Conservation (phyloP, 2,329 filamentous ascomycete genomes). For the Teratosphaeriaceae sp. region DNA sequence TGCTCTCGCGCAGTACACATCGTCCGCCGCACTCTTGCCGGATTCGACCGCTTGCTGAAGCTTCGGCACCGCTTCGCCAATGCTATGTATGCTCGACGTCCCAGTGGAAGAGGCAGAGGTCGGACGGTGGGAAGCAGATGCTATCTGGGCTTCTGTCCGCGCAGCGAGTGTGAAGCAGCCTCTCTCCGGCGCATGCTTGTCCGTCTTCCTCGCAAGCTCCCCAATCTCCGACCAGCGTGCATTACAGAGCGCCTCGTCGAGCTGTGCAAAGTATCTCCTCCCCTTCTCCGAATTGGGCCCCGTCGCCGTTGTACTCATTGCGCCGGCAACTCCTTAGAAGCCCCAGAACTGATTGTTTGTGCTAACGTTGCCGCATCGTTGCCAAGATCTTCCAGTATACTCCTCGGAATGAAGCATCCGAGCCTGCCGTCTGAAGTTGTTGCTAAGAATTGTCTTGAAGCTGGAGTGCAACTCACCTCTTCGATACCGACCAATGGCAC, state of each 20-base stretch:
- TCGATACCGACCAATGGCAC: background rate
- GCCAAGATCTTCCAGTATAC: background rate
- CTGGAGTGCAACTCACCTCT: too few species aligned
- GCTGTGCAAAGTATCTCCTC: slow-evolving; percentile 68
- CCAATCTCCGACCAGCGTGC: slow-evolving; percentile 81
- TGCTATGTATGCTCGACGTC: slow-evolving; percentile 25
- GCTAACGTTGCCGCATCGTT: background rate
- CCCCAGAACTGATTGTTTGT: background rate
- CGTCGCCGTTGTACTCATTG: slow-evolving; percentile 23
- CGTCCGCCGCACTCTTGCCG: slow-evolving; percentile 35
- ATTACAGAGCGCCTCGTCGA: slow-evolving; percentile 82
- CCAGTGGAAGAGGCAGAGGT: slow-evolving; percentile 35
- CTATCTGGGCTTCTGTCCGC: slow-evolving; percentile 41
- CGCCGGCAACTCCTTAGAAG: background rate
- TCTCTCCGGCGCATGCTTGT: slow-evolving; percentile 83
- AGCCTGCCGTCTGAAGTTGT: background rate
- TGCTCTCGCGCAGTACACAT: slow-evolving; percentile 69
- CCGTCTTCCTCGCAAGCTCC: slow-evolving; percentile 85
- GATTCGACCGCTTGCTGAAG: slow-evolving; percentile 30
- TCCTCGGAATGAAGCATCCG: background rate
- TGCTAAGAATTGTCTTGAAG: too few species aligned
- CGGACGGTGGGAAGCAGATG: slow-evolving; percentile 37
- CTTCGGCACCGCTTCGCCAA: slow-evolving; percentile 34
- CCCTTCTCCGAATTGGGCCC: slow-evolving; percentile 53
- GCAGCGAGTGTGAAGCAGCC: slow-evolving; percentile 51